phyloP scores from a whole-genome alignment of 805 yeast species.

The Candida silvatica region DNA sequence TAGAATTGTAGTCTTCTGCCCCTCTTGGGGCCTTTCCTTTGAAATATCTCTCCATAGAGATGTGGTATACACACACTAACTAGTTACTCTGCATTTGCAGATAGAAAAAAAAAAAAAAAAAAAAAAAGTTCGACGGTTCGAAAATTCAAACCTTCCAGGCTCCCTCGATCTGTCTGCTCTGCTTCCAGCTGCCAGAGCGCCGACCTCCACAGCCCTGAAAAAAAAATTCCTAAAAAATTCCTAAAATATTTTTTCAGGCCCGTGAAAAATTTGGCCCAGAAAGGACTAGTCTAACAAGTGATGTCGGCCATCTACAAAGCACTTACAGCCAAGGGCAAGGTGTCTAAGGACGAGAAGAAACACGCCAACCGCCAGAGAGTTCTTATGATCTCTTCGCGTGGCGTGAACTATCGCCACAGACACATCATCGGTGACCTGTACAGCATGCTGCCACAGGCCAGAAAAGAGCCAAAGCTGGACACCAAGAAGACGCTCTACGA shows the following conservation, averaged over 20 bases:
- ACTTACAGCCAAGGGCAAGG: constrained; percentile 22
- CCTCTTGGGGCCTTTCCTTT: too few species aligned
- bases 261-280: constrained; percentile 1
- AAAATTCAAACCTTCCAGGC: not conserved
- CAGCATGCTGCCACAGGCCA: constrained; percentile 80
- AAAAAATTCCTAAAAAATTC: constrained; percentile 1
- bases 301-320: constrained; percentile 76
- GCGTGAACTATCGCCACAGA: constrained; percentile 92
- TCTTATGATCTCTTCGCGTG: constrained; percentile 85
- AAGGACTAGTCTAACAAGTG: too few species aligned
- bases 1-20: too few species aligned
- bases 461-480: constrained; percentile 94
- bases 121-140: too few species aligned
- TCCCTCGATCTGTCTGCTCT: not conserved
- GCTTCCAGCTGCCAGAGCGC: not conserved
- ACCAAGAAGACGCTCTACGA: constrained; percentile 83
- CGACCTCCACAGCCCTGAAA: not conserved
- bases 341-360: constrained; percentile 34
- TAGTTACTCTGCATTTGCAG: too few species aligned
- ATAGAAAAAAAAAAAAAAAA: too few species aligned
- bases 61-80: too few species aligned
- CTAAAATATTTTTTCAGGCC: constrained; percentile 5
- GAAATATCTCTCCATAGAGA: too few species aligned
- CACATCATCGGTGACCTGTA: constrained; percentile 81
- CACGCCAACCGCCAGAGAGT: constrained; percentile 84